Evolutionary conservation across 805 yeast genomes (phyloP), one percentile per base, ranked within the genome.

Genomic region (Saccharomycodes ludwigii): DNA sequence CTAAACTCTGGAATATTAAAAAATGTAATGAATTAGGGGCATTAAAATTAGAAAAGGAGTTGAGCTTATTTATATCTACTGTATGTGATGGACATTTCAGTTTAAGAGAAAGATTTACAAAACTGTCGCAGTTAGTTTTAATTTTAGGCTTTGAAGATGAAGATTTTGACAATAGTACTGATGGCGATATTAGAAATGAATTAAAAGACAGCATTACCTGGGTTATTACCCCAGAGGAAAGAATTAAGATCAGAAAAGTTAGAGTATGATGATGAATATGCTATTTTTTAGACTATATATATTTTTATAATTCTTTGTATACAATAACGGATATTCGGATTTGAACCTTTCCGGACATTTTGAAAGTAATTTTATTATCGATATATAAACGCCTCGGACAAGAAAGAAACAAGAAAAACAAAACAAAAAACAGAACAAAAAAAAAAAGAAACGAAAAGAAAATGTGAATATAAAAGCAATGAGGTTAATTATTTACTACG

Each of bases 11-110:
- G 73, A 42, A 63, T 3, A 61, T 81, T 28, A 69, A 71, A 32
- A 73, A 71, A 41, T 71, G 84, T 37, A 85, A 82, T 47, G 93
- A 81, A 43, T 56, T 81, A 24, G 97, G 96, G 1, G 75, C 93
- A 0, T 66, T 84, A 13, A 79, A 76, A 40, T 59, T 91, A 30
- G 97, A 91, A 41, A 72, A 81, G 37, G 95, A 86, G 48, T 58
- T 85, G 15, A 72, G 85, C 29, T 63, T 71, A 18, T 65, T 88
- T 21, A 80, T 91, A 31, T 68, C 76, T 27, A 78, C 77, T 36
- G 68, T 82, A 5, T 76, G 94, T 30, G 76, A 73, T 30, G 71
- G 73, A 35, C 65, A 76, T 46, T 88, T 85, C 53, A 68, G 68
- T 21, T 58, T 85, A 42, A 64, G 95, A 37, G 91, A 83, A 38